Evolutionary conservation across 768 basidiomycete genomes (phyloP), one percentile per base, ranked within the genome.

Genomic region (Panaeolus papilionaceus): DNA sequence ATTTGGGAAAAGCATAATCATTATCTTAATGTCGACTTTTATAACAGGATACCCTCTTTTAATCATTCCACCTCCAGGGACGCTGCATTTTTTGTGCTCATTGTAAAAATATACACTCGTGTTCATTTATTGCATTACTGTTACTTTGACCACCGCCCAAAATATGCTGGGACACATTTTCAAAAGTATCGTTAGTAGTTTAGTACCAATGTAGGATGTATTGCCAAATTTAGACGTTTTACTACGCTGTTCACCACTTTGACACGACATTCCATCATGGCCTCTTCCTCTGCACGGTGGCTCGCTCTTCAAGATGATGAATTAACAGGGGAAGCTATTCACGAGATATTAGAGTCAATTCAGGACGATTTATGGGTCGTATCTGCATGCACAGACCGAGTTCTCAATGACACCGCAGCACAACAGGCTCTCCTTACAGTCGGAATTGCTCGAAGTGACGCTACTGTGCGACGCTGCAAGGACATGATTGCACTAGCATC

Each of bases 21-120:
- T 23, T 23, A 23, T 16, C 23, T 18, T 69, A 16, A 39, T 62
- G 61, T 61, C 61, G 23, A 28, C 70, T 51, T 66, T 64, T 64
- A 23, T 23, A 39, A 45, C 67, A 92, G 93, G 93, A 95, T 73
- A 94, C 92, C 12, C 82, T 95, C 49, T 94, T 95, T 79, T 94
- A 75, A 83, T 66, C 28, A 38, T 62, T 61, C 37, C 62, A 42
- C 42, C 51, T 68, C 49, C 51, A 49, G 26, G 40, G 40, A 49
- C 44, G 47, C 49, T 64, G 20, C 20, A 8, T 49, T 45, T 39
- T 65, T 51, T 23, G 28, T 65, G 44, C 42, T 45, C 33, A 40
- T n/a, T 49, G 44, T 28, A 28, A 62, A 39, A 38, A 45, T 61
- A 61, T 62, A 45, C 47, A 38, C 64, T 38, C 65, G 58, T 20